Base-by-base conservation (phyloP, 2,329 filamentous ascomycete genomes). In the Ascochyta clinopodiicola region DNA sequence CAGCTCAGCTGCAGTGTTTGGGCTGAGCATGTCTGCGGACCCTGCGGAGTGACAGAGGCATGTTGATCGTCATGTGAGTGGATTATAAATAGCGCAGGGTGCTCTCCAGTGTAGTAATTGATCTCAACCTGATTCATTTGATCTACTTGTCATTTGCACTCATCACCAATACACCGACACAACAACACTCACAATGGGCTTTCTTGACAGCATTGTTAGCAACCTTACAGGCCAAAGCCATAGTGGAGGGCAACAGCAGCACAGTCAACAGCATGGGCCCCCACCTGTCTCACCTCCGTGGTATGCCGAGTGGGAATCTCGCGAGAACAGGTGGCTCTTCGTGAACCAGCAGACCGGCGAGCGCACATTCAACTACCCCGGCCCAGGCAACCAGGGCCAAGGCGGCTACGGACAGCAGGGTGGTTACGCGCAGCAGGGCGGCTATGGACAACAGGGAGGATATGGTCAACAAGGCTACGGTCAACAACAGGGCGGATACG, bases 231-330 rank as follows among this genome's bases (percentile, higher is more conserved):
- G 47, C 49, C 56, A 21, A 45, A 24, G 44, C 32, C 50, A 52
- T 25, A 32, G 44, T 13, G 43, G 51, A 29, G 39, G 43, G 2
- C 49, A 53, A 21, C 38, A 40, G 22, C 39, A 54, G 29, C 29
- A 49, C 13, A 45, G 55, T 9, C 59, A 62, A 4, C 38, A 57
- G n/a, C 56, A 61, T 4, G 60, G 58, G 3, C 60, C 66, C n/a
- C 66, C 66, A 7, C 66, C 66, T n/a, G 66, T 69, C 29, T 69
- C 64, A 8, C 61, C 61, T 15, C 66, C 66, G 2, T 69, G 66
- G 66, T 50, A 51, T 6, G 61, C 66, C 3, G 66, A 69, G 39
- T 69, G 66, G 66, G 60, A 65, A 44, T 43, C 34, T 9, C 61
- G 58, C 29, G 66, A 67, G 2, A 60, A 60, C 34, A 61, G 64